Percentiles rank a stretch among this genome's conserved stretches.
Conservation (phyloP, 768 basidiomycete species). For the Pisolithus sp. region DNA sequence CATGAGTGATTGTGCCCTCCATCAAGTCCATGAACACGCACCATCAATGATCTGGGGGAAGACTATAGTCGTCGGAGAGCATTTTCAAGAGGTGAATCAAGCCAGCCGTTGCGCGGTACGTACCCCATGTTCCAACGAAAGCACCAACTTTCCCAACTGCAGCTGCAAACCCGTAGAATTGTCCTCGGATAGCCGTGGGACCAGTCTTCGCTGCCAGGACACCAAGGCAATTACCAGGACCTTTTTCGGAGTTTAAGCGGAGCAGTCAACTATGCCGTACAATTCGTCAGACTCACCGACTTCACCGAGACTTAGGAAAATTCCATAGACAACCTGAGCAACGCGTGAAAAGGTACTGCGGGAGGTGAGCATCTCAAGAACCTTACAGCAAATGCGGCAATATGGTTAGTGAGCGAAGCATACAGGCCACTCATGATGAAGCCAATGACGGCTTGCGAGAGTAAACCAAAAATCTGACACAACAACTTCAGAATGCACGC, state of each 20-base stretch:
- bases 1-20: not conserved
- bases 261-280: not conserved
- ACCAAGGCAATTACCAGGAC: conserved; percentile 82
- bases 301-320: conserved; percentile 88
- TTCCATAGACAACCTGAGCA: conserved; percentile 72
- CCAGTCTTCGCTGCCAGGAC: conserved; percentile 80
- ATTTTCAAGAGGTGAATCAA: not conserved
- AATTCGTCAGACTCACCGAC: conserved; percentile 41
- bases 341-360: not conserved
- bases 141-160: conserved; percentile 84
- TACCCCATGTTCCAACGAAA: conserved; percentile 77
- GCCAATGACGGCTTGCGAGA: conserved; percentile 66
- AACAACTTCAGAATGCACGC: not conserved
- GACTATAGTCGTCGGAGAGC: not conserved
- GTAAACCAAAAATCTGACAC: conserved; percentile 55
- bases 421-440: conserved; percentile 91
- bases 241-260: conserved; percentile 22
- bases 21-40: not conserved
- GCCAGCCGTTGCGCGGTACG: conserved; percentile 15
- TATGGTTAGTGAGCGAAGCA: conserved; percentile 47
- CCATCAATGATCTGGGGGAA: not conserved
- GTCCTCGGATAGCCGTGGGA: conserved; percentile 81
- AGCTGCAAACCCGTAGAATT: conserved; percentile 82
- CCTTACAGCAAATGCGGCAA: conserved; percentile 71
- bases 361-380: not conserved